Evolutionary conservation across 257 asterid genomes (phyloP).

Genomic region (Prunella vulgaris): DNA sequence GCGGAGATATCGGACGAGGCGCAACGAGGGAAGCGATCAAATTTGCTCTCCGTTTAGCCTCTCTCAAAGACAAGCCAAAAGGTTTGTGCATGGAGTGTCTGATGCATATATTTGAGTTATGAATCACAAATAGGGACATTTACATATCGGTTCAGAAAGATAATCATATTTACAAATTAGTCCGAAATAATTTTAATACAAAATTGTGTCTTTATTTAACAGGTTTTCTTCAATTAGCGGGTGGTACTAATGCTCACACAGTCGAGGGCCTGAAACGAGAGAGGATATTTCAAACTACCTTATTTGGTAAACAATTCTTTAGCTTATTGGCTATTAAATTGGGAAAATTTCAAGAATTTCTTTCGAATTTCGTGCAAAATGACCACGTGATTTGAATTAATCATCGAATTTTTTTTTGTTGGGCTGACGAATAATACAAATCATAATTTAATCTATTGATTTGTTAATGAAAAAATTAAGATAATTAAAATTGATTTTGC

Average conservation of each 20-base stretch:
- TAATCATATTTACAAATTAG: too few relatives aligned
- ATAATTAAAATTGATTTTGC: background rate
- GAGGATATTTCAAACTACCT: slow-evolving; percentile 49
- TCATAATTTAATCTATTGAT: background rate
- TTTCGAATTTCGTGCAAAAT: background rate
- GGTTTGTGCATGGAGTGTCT: slow-evolving; percentile 33
- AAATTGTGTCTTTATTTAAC: slow-evolving; percentile 1
- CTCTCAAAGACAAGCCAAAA: slow-evolving; percentile 47
- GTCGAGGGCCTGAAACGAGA: slow-evolving; percentile 57
- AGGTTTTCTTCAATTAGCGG: slow-evolving; percentile 94
- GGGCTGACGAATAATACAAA: too few relatives aligned
- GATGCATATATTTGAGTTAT: too few relatives aligned
- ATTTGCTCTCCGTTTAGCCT: slow-evolving; percentile 62
- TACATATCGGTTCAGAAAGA: too few relatives aligned
- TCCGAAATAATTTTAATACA: too few relatives aligned
- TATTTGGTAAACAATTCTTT: slow-evolving; percentile 42
- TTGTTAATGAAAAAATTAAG: background rate
- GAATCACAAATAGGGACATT: too few relatives aligned
- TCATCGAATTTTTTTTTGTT: background rate
- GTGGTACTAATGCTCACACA: slow-evolving; percentile 87
- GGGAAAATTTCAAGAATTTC: background rate
- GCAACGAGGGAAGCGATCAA: slow-evolving; percentile 74
- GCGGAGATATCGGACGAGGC: slow-evolving; percentile 94
- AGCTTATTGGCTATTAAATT: background rate
- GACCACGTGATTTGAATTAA: background rate